These are phyloP conservation scores for Aspergillus nanangensis DNA, from an alignment of 495 filamentous ascomycete genomes.

Conservation along the genomic window DNA sequence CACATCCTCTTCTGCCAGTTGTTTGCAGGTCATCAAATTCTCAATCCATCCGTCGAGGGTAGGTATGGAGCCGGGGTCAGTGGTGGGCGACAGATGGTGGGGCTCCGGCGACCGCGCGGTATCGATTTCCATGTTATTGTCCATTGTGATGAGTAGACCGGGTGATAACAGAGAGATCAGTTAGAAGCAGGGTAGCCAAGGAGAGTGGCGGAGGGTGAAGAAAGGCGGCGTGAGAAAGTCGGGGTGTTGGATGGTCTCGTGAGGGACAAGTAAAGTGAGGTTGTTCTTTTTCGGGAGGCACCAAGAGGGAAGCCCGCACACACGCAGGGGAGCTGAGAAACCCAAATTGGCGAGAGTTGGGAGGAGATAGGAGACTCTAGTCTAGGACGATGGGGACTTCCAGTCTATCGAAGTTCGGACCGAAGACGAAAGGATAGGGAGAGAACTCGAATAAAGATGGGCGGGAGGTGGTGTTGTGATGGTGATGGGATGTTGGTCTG, in stretches of 20 bases:
- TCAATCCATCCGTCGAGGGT: conserved; percentile 98
- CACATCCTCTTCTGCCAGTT: conserved; percentile 90
- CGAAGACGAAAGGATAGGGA: conserved; percentile 14
- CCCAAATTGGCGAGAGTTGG: background rate
- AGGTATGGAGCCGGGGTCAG: conserved; percentile 83
- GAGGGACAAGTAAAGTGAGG: too few species aligned
- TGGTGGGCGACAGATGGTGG: conserved; percentile 63
- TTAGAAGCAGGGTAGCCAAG: background rate
- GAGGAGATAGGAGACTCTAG: too few species aligned
- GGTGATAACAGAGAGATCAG: background rate
- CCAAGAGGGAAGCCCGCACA: background rate
- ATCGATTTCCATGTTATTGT: conserved; percentile 97
- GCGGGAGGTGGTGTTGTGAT: conserved; percentile 25
- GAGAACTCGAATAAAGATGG: too few species aligned
- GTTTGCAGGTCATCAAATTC: conserved; percentile 97
- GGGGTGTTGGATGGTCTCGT: conserved; percentile 34
- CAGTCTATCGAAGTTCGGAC: background rate
- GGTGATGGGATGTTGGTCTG: conserved; percentile 6
- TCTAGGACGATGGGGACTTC: too few species aligned
- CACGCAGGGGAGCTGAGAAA: background rate
- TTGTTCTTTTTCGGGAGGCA: conserved; percentile 5
- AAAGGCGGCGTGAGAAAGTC: background rate
- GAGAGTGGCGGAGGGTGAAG: background rate
- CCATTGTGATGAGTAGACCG: conserved; percentile 53
- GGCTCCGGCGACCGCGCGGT: conserved; percentile 77